Evolutionary conservation across 495 filamentous ascomycete genomes (phyloP), one percentile per base, ranked within the genome.

Genomic region (Trichoderma virens): DNA sequence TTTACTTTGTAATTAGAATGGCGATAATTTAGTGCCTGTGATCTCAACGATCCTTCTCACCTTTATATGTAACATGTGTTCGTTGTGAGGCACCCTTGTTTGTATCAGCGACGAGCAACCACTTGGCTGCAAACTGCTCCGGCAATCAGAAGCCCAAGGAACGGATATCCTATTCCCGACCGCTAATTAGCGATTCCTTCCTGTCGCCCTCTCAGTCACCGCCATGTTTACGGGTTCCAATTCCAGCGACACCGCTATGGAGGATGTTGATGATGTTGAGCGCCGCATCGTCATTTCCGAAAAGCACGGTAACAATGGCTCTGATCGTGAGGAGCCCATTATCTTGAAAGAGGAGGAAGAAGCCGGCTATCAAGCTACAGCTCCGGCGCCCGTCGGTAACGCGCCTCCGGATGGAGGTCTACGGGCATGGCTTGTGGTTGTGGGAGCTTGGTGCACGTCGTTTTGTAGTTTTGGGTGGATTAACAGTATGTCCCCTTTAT

Each of bases 401-500:
- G 51, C 18, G 16, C 45, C 63, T 25, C 76, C 74, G 9, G 74
- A 79, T 66, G 74, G 75, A 16, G 75, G 76, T 1, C 11, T 73
- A 23, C 59, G 54, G 7, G 76, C 76, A 2, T 79, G 77, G 78
- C 59, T 70, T 7, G 72, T 75, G 11, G 72, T 77, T 9, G 32
- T 72, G 0, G 77, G 75, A 18, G 71, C 70, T 5, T 78, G 70
- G 72, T 76, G 71, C 64, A 45, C 65, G 5, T 60, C 70, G 11
- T 76, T 78, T 34, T 72, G 67, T 59, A 75, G 67, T 39, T 75
- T 72, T 65, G 75, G 76, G 1, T 78, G 76, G 76, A 69, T 78
- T 54, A 77, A 76, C 64, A 74, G 78, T 76, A 70, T 6, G 64
- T 32, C 28, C 35, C 4, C 3, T 7, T 30, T 6, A 35, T 7